Evolutionary conservation across 345 rosid genomes (phyloP).

Genomic region (Salix udensis): DNA sequence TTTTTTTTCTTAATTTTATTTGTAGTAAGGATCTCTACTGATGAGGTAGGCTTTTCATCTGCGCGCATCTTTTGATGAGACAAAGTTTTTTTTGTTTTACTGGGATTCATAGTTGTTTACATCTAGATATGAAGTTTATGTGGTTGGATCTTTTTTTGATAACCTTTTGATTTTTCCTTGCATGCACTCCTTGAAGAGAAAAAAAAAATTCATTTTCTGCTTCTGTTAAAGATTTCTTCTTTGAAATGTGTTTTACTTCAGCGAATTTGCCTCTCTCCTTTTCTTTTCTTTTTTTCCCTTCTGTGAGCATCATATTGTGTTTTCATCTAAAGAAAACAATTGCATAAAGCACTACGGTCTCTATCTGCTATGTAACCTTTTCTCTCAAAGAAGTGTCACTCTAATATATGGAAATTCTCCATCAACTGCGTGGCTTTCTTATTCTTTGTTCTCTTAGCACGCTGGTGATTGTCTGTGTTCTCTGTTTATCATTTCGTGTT

Average conservation of each 20-base stretch:
- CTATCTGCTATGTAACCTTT: not conserved
- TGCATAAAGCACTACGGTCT: not conserved
- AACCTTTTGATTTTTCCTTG: not conserved
- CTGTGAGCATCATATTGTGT: not conserved
- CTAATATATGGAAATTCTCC: not conserved
- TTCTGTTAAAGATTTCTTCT: not conserved
- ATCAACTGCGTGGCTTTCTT: no score
- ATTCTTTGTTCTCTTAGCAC: not conserved
- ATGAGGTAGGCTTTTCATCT: not conserved
- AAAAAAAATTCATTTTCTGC: not conserved
- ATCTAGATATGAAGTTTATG: not conserved
- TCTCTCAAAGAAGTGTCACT: not conserved
- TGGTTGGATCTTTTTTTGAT: not conserved
- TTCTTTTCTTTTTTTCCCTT: not conserved
- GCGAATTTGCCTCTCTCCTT: not conserved
- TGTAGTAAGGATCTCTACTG: not conserved
- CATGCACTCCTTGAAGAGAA: not conserved
- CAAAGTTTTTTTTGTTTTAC: not conserved
- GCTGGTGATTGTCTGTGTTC: not conserved
- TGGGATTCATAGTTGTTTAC: not conserved
- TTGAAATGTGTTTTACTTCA: not conserved
- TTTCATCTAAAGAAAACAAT: not conserved
- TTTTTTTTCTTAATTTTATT: no score
- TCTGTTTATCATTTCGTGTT: not conserved
- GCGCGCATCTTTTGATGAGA: not conserved